Percentiles rank a stretch among this genome's conserved stretches.
Conservation (phyloP, 257 asterid genomes). For the Solanum neorickii region DNA sequence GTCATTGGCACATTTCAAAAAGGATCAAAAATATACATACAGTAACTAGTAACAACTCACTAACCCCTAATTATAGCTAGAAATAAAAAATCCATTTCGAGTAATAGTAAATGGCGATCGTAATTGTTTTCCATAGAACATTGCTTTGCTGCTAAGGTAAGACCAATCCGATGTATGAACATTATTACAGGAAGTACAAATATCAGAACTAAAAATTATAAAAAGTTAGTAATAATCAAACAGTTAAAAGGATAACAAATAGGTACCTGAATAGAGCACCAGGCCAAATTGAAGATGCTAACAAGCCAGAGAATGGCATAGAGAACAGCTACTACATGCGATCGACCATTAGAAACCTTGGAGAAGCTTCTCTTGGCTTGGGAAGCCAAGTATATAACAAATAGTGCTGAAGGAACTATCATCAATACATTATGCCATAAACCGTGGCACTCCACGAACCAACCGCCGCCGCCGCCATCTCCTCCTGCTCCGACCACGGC, state of each 20-base stretch:
- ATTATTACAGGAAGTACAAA: neutral
- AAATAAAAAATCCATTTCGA: neutral
- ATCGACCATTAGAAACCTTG: slow-evolving; percentile 26
- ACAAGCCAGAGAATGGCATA: slow-evolving; percentile 32
- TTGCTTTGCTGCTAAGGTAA: neutral
- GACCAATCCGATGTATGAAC: neutral
- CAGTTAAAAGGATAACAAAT: neutral
- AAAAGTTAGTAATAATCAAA: neutral
- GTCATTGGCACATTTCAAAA: neutral
- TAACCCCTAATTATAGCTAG: neutral
- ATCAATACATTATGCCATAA: slow-evolving; percentile 18
- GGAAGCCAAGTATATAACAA: slow-evolving; percentile 18
- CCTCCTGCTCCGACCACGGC: neutral
- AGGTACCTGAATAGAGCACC: slow-evolving; percentile 34
- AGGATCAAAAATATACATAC: neutral
- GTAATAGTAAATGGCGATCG: neutral
- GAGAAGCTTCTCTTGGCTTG: slow-evolving; percentile 25
- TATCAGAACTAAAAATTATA: neutral
- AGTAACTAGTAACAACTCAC: neutral
- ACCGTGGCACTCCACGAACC: slow-evolving; percentile 25
- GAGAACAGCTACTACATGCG: slow-evolving; percentile 20
- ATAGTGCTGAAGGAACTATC: slow-evolving; percentile 17
- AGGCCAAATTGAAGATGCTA: slow-evolving; percentile 25
- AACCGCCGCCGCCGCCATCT: neutral
- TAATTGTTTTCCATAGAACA: neutral